Conservation (phyloP, 2,329 filamentous ascomycete species). For the Dryadomyces sulphureus region DNA sequence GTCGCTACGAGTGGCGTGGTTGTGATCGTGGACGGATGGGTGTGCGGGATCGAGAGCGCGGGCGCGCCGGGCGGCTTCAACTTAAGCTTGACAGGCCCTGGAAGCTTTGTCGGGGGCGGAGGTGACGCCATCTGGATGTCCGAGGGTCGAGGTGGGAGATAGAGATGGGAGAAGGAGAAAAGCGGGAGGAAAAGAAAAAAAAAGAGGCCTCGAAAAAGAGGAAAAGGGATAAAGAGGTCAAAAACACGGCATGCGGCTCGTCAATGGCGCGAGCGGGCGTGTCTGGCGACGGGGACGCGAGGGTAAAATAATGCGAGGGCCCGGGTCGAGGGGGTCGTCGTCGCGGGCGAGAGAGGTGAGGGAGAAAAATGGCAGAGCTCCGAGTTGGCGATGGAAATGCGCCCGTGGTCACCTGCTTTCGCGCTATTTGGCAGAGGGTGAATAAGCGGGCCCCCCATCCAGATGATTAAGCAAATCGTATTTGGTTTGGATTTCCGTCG, state of each 20-base stretch:
- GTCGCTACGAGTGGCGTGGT: constrained; percentile 6
- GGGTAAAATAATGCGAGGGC: not conserved
- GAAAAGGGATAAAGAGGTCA: not conserved
- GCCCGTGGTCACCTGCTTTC: not conserved
- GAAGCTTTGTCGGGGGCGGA: constrained; percentile 6
- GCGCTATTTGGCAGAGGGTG: not conserved
- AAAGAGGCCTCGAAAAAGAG: not conserved
- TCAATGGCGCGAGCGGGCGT: not conserved
- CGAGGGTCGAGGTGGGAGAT: not conserved
- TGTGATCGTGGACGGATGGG: constrained; percentile 3
- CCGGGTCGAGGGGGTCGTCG: not conserved
- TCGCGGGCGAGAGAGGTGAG: not conserved
- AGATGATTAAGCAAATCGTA: not conserved
- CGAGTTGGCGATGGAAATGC: not conserved
- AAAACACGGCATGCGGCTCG: not conserved
- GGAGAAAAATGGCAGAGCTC: not conserved
- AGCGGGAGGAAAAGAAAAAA: not conserved
- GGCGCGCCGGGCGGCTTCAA: constrained; percentile 5
- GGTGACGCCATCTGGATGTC: constrained; percentile 7
- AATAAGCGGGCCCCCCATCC: not conserved
- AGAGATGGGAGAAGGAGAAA: not conserved
- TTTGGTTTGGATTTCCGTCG: not conserved
- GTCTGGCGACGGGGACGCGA: not conserved
- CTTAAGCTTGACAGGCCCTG: constrained; percentile 11
- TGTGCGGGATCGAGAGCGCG: not conserved